A percentile compares a stretch with the other conserved stretches of the same genome.
These are phyloP conservation scores for Cordyceps fumosorosea DNA, from an alignment of 2,329 filamentous ascomycete species.

Conservation along the genomic window DNA sequence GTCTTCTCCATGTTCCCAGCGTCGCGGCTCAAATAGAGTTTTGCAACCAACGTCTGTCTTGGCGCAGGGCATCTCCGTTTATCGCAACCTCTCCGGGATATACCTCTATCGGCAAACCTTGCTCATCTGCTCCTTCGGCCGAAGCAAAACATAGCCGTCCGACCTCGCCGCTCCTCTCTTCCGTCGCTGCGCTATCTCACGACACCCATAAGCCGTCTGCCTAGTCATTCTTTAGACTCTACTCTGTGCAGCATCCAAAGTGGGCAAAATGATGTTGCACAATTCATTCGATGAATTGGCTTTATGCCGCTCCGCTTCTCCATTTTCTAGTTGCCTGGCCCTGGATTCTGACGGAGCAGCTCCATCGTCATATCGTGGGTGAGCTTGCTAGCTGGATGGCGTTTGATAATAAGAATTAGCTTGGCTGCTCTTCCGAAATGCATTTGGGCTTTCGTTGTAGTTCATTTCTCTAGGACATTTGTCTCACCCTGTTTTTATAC, in stretches of 20 bases:
- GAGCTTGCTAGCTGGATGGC: not conserved
- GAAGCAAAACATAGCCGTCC: not conserved
- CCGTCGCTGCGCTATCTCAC: not conserved
- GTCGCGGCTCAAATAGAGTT: not conserved
- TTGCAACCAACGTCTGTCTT: not conserved
- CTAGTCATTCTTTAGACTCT: not conserved
- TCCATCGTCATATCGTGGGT: not conserved
- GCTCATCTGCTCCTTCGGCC: not conserved
- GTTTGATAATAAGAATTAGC: not conserved
- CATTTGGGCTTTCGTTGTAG: no score
- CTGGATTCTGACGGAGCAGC: not conserved
- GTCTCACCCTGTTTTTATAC: not conserved
- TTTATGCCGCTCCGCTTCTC: not conserved
- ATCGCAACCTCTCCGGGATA: not conserved
- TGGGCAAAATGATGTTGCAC: not conserved
- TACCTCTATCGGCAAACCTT: not conserved
- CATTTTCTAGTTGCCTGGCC: not conserved
- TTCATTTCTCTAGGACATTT: no score
- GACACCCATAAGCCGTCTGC: not conserved
- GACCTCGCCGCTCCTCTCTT: not conserved
- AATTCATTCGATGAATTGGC: not conserved
- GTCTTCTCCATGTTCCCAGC: not conserved
- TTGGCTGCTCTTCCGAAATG: not conserved
- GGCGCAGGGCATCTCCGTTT: not conserved
- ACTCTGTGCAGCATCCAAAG: not conserved